Percentiles rank a stretch among this genome's conserved stretches.
Evolutionary conservation across 495 filamentous ascomycete species (phyloP).

Genomic region (Aspergillus bridgeri): DNA sequence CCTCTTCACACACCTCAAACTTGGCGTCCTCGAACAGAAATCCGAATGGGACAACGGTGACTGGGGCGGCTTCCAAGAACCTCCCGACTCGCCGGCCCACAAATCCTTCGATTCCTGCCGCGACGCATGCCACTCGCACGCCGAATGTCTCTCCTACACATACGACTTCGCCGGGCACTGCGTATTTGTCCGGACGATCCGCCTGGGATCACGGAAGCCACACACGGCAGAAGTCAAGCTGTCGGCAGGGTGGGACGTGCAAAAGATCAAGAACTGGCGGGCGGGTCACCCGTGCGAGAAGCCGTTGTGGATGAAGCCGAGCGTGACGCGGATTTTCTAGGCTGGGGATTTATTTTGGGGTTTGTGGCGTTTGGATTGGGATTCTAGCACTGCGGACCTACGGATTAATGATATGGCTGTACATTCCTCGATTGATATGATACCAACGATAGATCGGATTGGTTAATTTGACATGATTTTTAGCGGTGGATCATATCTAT

Average conservation of each 20-base stretch:
- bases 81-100: conserved; percentile 22
- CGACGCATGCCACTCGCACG: conserved; percentile 23
- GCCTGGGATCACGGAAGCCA: conserved; percentile 19
- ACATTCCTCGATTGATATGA: background rate
- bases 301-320: conserved; percentile 31
- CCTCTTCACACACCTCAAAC: conserved; percentile 23
- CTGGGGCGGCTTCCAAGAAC: conserved; percentile 26
- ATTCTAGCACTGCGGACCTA: background rate
- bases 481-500: no score
- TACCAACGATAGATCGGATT: background rate
- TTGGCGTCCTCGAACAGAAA: conserved; percentile 16
- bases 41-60: conserved; percentile 38
- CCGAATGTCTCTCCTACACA: conserved; percentile 30
- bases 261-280: conserved; percentile 26
- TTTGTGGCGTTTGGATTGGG: background rate
- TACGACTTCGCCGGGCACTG: conserved; percentile 24
- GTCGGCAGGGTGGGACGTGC: conserved; percentile 32
- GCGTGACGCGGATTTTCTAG: conserved; percentile 29
- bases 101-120: conserved; percentile 24
- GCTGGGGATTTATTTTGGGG: background rate
- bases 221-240: conserved; percentile 10
- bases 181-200: conserved; percentile 25
- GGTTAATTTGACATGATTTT: no score
- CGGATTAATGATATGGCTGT: background rate
- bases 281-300: conserved; percentile 16